phyloP scores from a whole-genome alignment of 306 rosid species.

The Carpinus viminea region DNA sequence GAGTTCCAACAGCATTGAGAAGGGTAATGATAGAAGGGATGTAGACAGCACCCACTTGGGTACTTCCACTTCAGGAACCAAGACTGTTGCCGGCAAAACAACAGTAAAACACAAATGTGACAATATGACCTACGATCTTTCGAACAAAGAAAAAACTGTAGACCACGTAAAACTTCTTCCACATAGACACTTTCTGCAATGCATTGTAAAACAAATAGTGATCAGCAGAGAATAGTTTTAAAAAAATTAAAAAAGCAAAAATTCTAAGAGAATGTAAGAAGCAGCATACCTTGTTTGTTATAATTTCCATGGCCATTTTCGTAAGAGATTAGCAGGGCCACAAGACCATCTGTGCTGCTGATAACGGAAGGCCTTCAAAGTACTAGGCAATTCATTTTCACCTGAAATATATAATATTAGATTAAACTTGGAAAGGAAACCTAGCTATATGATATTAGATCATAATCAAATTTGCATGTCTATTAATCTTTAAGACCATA shows the following conservation, averaged over 20 bases:
- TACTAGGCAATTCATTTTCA: slow-evolving; percentile 92
- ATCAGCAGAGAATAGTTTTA: not conserved
- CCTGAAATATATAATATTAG: slow-evolving; percentile 44
- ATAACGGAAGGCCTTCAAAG: slow-evolving; percentile 88
- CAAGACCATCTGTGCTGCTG: slow-evolving; percentile 99
- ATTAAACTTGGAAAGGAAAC: not conserved
- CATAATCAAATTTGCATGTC: too few species aligned
- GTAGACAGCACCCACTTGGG: slow-evolving; percentile 91
- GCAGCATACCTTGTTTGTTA: slow-evolving; percentile 67
- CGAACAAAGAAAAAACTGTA: slow-evolving; percentile 95
- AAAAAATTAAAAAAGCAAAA: not conserved
- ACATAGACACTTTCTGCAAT: slow-evolving; percentile 76
- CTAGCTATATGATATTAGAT: too few species aligned
- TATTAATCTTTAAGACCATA: too few species aligned
- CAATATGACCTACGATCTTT: slow-evolving; percentile 78
- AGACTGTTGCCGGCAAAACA: slow-evolving; percentile 78
- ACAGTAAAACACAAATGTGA: slow-evolving; percentile 89
- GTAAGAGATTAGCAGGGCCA: slow-evolving; percentile 93
- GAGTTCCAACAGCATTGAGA: slow-evolving; percentile 95
- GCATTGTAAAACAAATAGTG: slow-evolving; percentile 18
- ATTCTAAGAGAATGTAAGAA: slow-evolving; percentile 1
- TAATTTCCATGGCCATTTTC: slow-evolving; percentile 76
- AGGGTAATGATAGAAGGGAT: slow-evolving; percentile 84
- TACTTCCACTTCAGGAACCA: slow-evolving; percentile 80
- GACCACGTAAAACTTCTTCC: slow-evolving; percentile 85